Evolutionary conservation across 768 basidiomycete species (phyloP).

Genomic region (Boletus sp.): DNA sequence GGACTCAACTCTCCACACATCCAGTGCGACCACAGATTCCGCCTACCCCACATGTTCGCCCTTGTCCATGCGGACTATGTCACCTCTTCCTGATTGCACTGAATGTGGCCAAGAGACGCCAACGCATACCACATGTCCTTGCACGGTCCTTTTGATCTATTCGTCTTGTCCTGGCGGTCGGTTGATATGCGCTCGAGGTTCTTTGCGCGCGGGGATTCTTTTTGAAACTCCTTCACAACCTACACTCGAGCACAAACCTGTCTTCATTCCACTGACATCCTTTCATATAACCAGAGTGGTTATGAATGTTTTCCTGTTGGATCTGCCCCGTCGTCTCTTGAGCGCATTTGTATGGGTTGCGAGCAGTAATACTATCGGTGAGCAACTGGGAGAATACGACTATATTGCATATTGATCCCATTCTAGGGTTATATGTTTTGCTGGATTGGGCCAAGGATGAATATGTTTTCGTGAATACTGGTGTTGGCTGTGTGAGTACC

Average conservation of each 20-base stretch:
- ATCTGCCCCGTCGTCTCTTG: slow-evolving; percentile 56
- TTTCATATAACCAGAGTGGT: slow-evolving; percentile 67
- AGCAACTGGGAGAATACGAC: background rate
- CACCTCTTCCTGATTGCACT: slow-evolving; percentile 21
- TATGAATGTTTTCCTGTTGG: slow-evolving; percentile 76
- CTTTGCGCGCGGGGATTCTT: slow-evolving; percentile 7
- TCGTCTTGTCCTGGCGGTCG: slow-evolving; percentile 7
- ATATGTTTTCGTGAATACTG: slow-evolving; percentile 73
- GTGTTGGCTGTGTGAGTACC: slow-evolving; percentile 65
- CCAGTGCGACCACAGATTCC: slow-evolving; percentile 5
- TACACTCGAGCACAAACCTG: slow-evolving; percentile 34
- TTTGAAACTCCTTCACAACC: slow-evolving; percentile 13
- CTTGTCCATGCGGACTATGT: slow-evolving; percentile 17
- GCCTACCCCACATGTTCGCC: slow-evolving; percentile 21
- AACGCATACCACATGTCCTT: slow-evolving; percentile 2
- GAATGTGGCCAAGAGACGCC: slow-evolving; percentile 18
- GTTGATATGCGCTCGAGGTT: background rate
- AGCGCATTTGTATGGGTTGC: slow-evolving; percentile 72
- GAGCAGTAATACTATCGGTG: slow-evolving; percentile 36
- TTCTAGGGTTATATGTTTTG: slow-evolving; percentile 61
- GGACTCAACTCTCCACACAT: slow-evolving; percentile 17
- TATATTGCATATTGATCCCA: slow-evolving; percentile 14
- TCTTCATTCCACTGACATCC: slow-evolving; percentile 57
- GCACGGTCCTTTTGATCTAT: slow-evolving; percentile 1
- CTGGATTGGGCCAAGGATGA: slow-evolving; percentile 64